Conservation (phyloP, 768 basidiomycete genomes). For the Tubosaeta sp. region DNA sequence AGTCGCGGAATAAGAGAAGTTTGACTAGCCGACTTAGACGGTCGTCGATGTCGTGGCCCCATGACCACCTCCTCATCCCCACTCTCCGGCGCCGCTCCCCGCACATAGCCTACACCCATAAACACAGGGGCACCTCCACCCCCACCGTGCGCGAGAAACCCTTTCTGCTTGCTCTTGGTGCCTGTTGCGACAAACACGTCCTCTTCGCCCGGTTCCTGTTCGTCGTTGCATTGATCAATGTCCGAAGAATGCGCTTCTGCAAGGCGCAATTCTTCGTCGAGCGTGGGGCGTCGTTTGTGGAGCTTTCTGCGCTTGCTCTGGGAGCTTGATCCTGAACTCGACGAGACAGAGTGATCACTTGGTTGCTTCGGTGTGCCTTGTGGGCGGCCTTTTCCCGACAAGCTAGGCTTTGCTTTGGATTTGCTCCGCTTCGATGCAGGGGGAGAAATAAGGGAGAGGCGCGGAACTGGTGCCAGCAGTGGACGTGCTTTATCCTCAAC, state of each 20-base stretch:
- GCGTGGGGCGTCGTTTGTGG: conserved; percentile 44
- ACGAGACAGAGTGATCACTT: conserved; percentile 1
- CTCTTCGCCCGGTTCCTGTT: conserved; percentile 40
- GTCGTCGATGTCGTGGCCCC: not conserved
- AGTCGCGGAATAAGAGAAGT: conserved; percentile 24
- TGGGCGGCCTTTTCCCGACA: conserved; percentile 19
- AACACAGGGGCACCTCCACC: conserved; percentile 67
- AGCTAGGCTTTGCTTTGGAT: conserved; percentile 11
- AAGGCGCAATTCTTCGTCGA: conserved; percentile 62
- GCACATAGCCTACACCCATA: conserved; percentile 66
- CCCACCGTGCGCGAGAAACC: conserved; percentile 73
- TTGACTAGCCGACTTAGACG: conserved; percentile 12
- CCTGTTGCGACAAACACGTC: conserved; percentile 51
- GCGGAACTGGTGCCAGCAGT: conserved; percentile 13
- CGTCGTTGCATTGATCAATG: conserved; percentile 33
- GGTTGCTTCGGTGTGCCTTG: conserved; percentile 2
- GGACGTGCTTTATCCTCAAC: conserved; percentile 20
- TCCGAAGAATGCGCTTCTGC: conserved; percentile 37
- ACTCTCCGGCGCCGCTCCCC: conserved; percentile 40
- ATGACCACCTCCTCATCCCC: conserved; percentile 8
- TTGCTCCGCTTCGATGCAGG: conserved; percentile 10
- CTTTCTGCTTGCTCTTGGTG: conserved; percentile 46
- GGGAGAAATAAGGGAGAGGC: conserved; percentile 23
- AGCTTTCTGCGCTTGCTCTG: conserved; percentile 19
- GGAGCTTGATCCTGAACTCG: conserved; percentile 11